phyloP scores from a whole-genome alignment of 495 filamentous ascomycete species.

The Neurospora terricola region DNA sequence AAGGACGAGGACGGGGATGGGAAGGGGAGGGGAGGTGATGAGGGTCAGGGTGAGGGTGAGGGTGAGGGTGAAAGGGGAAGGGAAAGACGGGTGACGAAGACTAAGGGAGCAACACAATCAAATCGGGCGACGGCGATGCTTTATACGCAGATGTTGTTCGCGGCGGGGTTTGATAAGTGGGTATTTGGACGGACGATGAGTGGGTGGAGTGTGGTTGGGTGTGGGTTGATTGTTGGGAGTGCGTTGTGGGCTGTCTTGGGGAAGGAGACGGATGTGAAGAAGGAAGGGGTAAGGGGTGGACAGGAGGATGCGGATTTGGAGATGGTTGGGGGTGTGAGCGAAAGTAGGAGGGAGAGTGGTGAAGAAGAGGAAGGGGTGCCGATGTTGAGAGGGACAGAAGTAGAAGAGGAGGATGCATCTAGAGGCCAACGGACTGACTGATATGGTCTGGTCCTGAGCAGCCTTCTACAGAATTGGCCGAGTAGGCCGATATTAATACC shows the following conservation, averaged over 20 bases:
- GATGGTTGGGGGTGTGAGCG: too few relatives aligned
- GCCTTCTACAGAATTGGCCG: background rate
- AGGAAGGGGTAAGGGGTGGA: constrained; percentile 3
- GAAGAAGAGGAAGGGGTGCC: constrained; percentile 16
- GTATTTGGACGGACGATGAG: constrained; percentile 66
- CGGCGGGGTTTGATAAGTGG: constrained; percentile 68
- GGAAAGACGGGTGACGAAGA: background rate
- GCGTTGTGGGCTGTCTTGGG: constrained; percentile 68
- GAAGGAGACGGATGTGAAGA: constrained; percentile 34
- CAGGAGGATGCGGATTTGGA: constrained; percentile 8
- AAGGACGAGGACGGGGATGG: background rate
- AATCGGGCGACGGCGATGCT: constrained; percentile 79
- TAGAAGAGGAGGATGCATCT: background rate
- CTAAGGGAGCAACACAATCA: constrained; percentile 39
- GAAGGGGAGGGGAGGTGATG: background rate
- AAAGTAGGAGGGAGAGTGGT: background rate
- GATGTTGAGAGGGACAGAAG: constrained; percentile 10
- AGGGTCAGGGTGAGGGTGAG: background rate
- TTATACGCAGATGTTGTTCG: constrained; percentile 90
- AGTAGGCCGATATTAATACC: background rate
- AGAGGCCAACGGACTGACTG: background rate
- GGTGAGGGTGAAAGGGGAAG: background rate
- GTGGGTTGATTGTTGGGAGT: constrained; percentile 67
- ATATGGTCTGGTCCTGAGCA: background rate
- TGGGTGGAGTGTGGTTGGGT: constrained; percentile 58